These are phyloP conservation scores for Carex parvula DNA, from an alignment of 176 grass and related monocot genomes.

Conservation along the genomic window DNA sequence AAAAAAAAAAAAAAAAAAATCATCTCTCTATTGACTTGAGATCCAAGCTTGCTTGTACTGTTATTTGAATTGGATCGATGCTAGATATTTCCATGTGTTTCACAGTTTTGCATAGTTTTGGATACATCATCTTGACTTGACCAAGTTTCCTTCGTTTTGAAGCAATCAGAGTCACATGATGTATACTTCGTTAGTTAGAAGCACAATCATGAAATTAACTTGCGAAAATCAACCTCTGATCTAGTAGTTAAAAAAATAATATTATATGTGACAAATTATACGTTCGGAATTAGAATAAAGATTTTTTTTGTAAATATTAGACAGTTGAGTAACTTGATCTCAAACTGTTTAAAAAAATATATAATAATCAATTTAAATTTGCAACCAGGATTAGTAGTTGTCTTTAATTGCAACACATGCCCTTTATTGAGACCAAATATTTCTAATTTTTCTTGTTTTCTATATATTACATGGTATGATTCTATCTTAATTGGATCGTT, in stretches of 20 bases:
- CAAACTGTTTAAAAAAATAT: too few species aligned
- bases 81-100: constrained; percentile 6
- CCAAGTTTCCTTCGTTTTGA: neutral
- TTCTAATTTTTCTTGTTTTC: neutral
- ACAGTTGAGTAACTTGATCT: too few species aligned
- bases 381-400: too few species aligned
- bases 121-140: neutral
- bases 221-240: neutral
- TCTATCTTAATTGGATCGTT: neutral
- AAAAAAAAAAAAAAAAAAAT: neutral
- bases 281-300: too few species aligned
- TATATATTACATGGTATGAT: neutral
- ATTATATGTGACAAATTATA: too few species aligned
- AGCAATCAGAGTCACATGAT: constrained; percentile 13
- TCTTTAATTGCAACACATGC: too few species aligned
- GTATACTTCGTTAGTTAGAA: neutral
- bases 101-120: constrained; percentile 9
- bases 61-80: constrained; percentile 1
- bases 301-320: too few species aligned
- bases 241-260: too few species aligned
- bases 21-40: neutral
- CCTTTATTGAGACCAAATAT: too few species aligned
- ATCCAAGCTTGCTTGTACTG: neutral
- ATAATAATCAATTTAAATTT: too few species aligned
- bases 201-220: neutral